Evolutionary conservation across 139 green algal genomes (phyloP), one percentile per base, ranked within the genome.

Genomic region (Desmodesmus armatus): DNA sequence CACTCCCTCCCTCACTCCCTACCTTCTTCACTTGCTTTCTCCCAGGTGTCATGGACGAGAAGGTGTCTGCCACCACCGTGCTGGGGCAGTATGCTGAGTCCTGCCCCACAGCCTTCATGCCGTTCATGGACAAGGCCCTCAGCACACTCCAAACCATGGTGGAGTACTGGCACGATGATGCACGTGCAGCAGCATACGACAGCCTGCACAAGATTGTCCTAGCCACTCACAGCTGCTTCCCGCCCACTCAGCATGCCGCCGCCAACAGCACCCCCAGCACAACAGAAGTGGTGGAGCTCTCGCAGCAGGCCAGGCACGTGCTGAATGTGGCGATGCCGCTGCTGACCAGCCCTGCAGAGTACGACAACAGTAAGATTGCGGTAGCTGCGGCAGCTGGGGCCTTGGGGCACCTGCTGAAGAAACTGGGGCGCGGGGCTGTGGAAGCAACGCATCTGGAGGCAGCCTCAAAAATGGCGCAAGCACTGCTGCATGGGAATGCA

Each of bases 1-100:
- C n/a, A n/a, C n/a, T n/a, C n/a, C n/a, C n/a, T n/a, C n/a, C n/a
- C n/a, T n/a, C n/a, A n/a, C n/a, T n/a, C n/a, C n/a, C n/a, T n/a
- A n/a, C 33, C 74, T 9, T 41, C 44, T 49, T 84, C 47, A 19
- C 3, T 65, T 13, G 85, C 53, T 49, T 37, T n/a, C 39, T 75
- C 43, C 82, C 39, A 92, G 93, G 89, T 29, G 89, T 97, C 21
- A 77, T 96, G 86, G 94, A 97, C 31, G 94, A 97, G 85, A 96
- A 96, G 83, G 87, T 85, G 0, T 87, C 93, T 0, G 93, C 94
- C 0, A 86, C 82, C 19, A 41, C 91, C 27, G 94, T 93, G 1
- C 84, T 97, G 53, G 92, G 93, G 9, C 19, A 71, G 25, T 97
- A 94, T 71, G 91, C 94, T 4, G 67, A 90, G 29, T 60, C 89